Percentiles rank a stretch among this genome's conserved stretches.
Evolutionary conservation across 75 land plant genomes (phyloP).

Genomic region (Azolla pinnata): DNA sequence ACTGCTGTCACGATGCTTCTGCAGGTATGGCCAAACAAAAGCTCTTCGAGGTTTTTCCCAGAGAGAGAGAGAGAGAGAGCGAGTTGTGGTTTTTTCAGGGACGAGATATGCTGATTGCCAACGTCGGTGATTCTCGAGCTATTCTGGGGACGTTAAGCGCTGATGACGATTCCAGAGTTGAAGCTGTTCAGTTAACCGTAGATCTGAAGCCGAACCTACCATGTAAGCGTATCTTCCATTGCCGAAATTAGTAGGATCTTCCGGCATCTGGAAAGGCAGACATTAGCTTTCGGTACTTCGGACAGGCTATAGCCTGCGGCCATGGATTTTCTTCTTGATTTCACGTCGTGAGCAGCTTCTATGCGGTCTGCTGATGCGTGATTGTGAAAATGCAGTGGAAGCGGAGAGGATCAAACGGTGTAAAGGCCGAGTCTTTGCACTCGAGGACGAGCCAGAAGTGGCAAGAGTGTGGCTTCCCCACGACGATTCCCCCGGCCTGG

Average conservation of each 20-base stretch:
- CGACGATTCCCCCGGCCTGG: conserved; percentile 78
- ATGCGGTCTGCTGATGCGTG: too few species aligned
- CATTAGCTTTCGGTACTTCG: too few species aligned
- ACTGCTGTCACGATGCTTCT: conserved; percentile 85
- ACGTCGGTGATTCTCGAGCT: conserved; percentile 87
- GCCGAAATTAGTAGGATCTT: background rate
- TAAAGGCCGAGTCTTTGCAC: conserved; percentile 82
- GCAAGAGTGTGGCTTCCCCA: conserved; percentile 84
- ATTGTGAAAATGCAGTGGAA: conserved; percentile 47
- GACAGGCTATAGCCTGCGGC: too few species aligned
- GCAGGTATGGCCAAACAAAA: conserved; percentile 73
- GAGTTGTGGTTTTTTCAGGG: conserved; percentile 36
- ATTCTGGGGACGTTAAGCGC: conserved; percentile 55
- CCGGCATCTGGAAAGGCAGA: background rate
- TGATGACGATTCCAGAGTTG: conserved; percentile 26
- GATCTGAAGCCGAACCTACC: conserved; percentile 81
- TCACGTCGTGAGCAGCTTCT: too few species aligned
- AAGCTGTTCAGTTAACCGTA: conserved; percentile 67
- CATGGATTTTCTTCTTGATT: too few species aligned
- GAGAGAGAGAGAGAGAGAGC: too few species aligned
- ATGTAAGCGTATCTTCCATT: conserved; percentile 7
- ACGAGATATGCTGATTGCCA: conserved; percentile 65
- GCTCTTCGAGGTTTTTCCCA: too few species aligned
- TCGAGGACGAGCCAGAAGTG: conserved; percentile 91
- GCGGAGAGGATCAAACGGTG: conserved; percentile 68